phyloP scores from a whole-genome alignment of 345 rosid genomes.

The Citrus mangshanensis region DNA sequence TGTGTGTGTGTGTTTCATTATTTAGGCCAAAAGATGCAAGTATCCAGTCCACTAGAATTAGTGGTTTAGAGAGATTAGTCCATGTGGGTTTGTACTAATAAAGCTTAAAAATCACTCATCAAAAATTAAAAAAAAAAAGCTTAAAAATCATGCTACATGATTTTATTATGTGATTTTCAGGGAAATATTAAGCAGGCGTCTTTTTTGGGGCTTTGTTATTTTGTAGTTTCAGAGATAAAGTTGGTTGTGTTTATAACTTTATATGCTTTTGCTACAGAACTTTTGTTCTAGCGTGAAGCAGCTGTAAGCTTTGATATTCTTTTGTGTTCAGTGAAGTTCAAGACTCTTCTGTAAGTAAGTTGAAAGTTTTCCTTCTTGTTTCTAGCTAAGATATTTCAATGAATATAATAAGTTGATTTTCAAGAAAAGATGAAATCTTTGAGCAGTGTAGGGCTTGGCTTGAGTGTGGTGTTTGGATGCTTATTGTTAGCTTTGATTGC shows the following conservation, averaged over 20 bases:
- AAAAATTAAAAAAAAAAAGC: neutral
- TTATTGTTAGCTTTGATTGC: constrained; percentile 75
- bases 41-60: constrained; percentile 9
- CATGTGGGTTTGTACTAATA: constrained; percentile 19
- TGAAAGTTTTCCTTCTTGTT: neutral
- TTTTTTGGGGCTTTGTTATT: constrained; percentile 9
- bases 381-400: neutral
- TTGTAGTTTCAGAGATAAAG: constrained; percentile 28
- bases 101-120: no score
- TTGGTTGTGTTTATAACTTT: neutral
- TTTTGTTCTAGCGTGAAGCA: constrained; percentile 18
- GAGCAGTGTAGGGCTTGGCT: constrained; percentile 88
- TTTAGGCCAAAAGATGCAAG: constrained; percentile 5
- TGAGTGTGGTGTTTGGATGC: constrained; percentile 86
- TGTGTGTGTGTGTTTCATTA: neutral
- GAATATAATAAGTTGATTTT: constrained; percentile 7
- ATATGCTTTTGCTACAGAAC: neutral
- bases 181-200: constrained; percentile 21
- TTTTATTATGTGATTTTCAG: constrained; percentile 34
- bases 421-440: constrained; percentile 68
- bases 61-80: constrained; percentile 5
- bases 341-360: constrained; percentile 13
- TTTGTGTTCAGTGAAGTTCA: constrained; percentile 29
- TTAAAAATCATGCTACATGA: constrained; percentile 30
- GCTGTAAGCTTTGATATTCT: constrained; percentile 3